A percentile compares a stretch with the other conserved stretches of the same genome.
Conservation (phyloP, 177 flowering plant species). For the Vitis hybrid region DNA sequence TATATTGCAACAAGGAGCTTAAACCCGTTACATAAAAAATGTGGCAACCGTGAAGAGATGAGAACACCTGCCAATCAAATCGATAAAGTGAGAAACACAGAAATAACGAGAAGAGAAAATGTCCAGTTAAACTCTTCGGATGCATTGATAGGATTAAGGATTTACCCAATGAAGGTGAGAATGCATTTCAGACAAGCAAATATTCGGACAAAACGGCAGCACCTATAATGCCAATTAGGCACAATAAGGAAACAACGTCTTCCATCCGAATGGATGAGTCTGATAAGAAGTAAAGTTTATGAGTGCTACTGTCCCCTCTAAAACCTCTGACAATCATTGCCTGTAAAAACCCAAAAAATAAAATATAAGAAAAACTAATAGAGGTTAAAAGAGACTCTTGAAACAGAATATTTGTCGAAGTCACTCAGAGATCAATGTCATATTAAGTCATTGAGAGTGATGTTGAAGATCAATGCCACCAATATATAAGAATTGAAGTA, state of each 20-base stretch:
- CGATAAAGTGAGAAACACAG: not conserved
- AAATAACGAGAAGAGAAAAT: not conserved
- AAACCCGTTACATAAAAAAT: too few species aligned
- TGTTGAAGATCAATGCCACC: too few species aligned
- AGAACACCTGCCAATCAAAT: too few species aligned
- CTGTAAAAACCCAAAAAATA: slow-evolving; percentile 33
- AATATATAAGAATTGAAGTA: too few species aligned
- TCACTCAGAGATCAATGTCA: too few species aligned
- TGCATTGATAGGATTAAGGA: slow-evolving; percentile 7
- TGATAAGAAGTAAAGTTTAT: slow-evolving; percentile 63
- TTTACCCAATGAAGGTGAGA: not conserved
- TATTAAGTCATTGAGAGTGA: too few species aligned
- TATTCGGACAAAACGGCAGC: slow-evolving; percentile 53
- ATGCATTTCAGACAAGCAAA: slow-evolving; percentile 34
- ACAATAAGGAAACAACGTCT: slow-evolving; percentile 53
- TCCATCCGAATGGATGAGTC: slow-evolving; percentile 42
- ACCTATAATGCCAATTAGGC: slow-evolving; percentile 56
- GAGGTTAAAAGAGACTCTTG: too few species aligned
- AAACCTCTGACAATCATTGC: slow-evolving; percentile 97
- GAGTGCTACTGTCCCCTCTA: slow-evolving; percentile 69
- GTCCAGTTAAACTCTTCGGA: not conserved
- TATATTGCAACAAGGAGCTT: too few species aligned
- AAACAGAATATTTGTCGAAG: too few species aligned
- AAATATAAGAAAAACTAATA: not conserved
- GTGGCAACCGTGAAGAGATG: too few species aligned